phyloP scores from a whole-genome alignment of 768 basidiomycete species.

The Boletus reticulatus region DNA sequence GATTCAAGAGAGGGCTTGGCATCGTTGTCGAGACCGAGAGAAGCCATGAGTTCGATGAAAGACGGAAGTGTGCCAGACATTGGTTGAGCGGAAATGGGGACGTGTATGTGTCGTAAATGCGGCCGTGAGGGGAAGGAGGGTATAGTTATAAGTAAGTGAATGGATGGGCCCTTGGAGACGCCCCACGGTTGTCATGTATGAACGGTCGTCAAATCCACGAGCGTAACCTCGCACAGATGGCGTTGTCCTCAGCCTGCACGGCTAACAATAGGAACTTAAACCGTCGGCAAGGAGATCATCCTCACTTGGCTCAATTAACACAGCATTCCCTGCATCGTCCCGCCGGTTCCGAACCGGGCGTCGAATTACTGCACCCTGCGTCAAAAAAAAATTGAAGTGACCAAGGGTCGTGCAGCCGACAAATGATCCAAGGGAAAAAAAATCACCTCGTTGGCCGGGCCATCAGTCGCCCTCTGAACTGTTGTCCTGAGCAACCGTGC shows the following conservation, averaged over 20 bases:
- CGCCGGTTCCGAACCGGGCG: conserved; percentile 14
- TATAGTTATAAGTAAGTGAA: conserved; percentile 32
- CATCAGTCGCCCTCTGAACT: not conserved
- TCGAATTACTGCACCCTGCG: not conserved
- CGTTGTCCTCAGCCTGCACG: conserved; percentile 24
- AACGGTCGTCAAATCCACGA: conserved; percentile 31
- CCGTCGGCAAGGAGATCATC: conserved; percentile 63
- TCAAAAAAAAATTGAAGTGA: not conserved
- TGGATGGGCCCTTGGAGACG: conserved; percentile 30
- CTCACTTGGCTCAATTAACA: conserved; percentile 15
- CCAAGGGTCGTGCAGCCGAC: not conserved
- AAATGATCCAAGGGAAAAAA: not conserved
- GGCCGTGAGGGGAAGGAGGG: conserved; percentile 13
- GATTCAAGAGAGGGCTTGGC: conserved; percentile 23
- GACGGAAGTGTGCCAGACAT: conserved; percentile 76
- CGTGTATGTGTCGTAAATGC: conserved; percentile 10
- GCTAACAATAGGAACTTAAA: conserved; percentile 45
- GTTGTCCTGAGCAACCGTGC: conserved; percentile 13
- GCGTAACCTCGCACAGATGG: conserved; percentile 22
- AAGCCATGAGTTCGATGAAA: conserved; percentile 84
- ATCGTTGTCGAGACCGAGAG: conserved; percentile 67
- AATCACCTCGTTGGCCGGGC: not conserved
- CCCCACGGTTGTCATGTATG: conserved; percentile 38
- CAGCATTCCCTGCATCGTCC: conserved; percentile 13
- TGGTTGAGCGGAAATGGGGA: conserved; percentile 34